These are phyloP conservation scores for Balamuthia mandrillaris DNA, from an alignment of 208 protist species.

Conservation along the genomic window DNA sequence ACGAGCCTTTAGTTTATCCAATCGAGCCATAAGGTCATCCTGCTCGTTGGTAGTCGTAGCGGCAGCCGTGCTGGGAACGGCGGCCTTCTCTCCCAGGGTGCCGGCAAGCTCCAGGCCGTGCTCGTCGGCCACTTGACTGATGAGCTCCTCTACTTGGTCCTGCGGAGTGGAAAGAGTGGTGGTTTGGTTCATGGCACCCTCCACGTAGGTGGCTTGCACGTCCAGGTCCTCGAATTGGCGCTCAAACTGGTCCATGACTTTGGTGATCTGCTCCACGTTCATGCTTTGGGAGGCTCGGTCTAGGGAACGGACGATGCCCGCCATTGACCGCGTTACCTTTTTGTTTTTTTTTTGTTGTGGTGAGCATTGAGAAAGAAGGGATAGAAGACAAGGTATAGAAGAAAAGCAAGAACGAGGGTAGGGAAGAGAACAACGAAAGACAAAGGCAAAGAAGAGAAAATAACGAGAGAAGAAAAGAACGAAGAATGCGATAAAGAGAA, in stretches of 20 bases:
- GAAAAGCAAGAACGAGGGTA: neutral
- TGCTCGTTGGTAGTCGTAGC: neutral
- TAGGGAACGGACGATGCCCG: constrained; percentile 87
- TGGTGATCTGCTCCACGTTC: constrained; percentile 80
- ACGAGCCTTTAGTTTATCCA: neutral
- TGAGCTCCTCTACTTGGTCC: constrained; percentile 34
- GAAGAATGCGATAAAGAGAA: neutral
- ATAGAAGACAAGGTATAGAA: neutral
- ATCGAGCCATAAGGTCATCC: neutral
- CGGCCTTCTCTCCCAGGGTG: neutral
- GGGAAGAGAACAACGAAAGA: neutral
- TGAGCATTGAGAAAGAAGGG: constrained; percentile 7
- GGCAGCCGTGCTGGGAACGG: neutral
- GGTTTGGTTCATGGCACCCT: constrained; percentile 24
- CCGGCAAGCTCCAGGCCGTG: constrained; percentile 21
- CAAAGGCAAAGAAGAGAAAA: too few relatives aligned
- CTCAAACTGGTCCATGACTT: constrained; percentile 95
- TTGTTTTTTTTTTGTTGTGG: too few relatives aligned
- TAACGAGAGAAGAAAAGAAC: neutral
- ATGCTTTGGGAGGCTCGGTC: constrained; percentile 88
- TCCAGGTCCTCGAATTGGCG: constrained; percentile 92
- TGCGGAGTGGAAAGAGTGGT: constrained; percentile 22
- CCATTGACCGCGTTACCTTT: constrained; percentile 91
- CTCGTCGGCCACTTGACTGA: constrained; percentile 25
- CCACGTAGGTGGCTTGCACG: constrained; percentile 32